A percentile compares a stretch with the other conserved stretches of the same genome.
Conservation (phyloP, 495 filamentous ascomycete genomes). For the Aspergillus diversus region DNA sequence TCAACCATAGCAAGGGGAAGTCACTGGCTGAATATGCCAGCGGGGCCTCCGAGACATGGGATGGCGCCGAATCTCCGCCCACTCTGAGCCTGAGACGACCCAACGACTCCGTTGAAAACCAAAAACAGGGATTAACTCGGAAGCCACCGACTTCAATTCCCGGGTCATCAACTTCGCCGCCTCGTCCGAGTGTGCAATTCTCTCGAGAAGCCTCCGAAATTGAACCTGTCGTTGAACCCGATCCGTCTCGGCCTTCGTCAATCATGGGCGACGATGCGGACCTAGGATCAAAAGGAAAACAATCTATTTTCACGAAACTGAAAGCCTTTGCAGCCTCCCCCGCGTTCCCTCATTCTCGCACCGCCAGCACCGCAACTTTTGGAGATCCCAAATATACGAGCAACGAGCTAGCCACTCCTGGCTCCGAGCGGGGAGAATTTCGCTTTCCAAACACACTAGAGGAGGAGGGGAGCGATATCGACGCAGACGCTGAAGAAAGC, state of each 20-base stretch:
- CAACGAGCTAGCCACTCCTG: slow-evolving; percentile 40
- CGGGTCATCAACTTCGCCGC: slow-evolving; percentile 49
- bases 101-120: slow-evolving; percentile 33
- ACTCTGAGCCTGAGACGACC: slow-evolving; percentile 34
- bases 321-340: slow-evolving; percentile 58
- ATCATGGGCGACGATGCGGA: slow-evolving; percentile 60
- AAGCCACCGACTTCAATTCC: slow-evolving; percentile 34
- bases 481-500: slow-evolving; percentile 79
- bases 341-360: slow-evolving; percentile 48
- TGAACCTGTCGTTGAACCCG: slow-evolving; percentile 39
- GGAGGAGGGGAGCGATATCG: slow-evolving; percentile 70
- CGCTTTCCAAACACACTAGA: slow-evolving; percentile 57
- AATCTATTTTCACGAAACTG: slow-evolving; percentile 69
- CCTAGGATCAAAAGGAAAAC: slow-evolving; percentile 55
- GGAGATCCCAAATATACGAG: slow-evolving; percentile 34
- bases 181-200: slow-evolving; percentile 68
- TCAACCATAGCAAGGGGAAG: slow-evolving; percentile 28
- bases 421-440: slow-evolving; percentile 54
- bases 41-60: slow-evolving; percentile 24
- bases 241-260: slow-evolving; percentile 59
- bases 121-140: slow-evolving; percentile 26
- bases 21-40: slow-evolving; percentile 16
- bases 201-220: slow-evolving; percentile 51
- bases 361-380: slow-evolving; percentile 45
- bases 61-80: slow-evolving; percentile 27